Evolutionary conservation across 768 basidiomycete species (phyloP), one percentile per base, ranked within the genome.

Genomic region (Leucosporidium creatinivorum): DNA sequence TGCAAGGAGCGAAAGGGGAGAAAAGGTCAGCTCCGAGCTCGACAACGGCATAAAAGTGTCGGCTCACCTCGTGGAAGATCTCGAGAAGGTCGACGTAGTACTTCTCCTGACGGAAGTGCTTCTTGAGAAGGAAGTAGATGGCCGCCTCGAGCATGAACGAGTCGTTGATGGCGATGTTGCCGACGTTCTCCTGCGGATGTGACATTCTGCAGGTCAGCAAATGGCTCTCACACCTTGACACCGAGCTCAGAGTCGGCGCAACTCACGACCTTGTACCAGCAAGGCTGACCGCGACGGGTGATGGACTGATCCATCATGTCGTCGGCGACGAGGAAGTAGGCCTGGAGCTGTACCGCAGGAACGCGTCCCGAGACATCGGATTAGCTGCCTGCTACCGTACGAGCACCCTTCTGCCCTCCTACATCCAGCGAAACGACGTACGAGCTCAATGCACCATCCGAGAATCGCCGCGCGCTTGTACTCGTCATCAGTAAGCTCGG

Each of bases 261-360:
- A 76, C 80, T 74, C 31, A 80, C 81, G 50, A 85, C 77, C 58
- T 81, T 84, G 81, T 94, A 97, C 90, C 91, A 99, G 80, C 94
- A 99, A 2, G 93, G 89, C 79, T 96, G 93, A 6, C 88, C 87
- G 15, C 94, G 87, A 30, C 94, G 88, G 17, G 94, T 97, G 73
- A 98, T 87, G 57, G 89, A 91, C 25, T 83, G 78, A 77, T 99
- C 94, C 96, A 99, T 99, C 75, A 98, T 93, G 79, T 98, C 94
- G 79, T 99, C 91, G 6, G 91, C 84, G 64, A 96, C 91, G 64
- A 98, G 85, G 87, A 98, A 97, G 80, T 88, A 96, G 0, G 92
- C 93, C 87, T 98, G 94, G 12, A 99, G 85, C 91, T 94, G 75
- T 10, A 13, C 25, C 0, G 33, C 54, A 58, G n/a, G 4, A 25